Evolutionary conservation across 129 eudicot species (phyloP).

Genomic region (Flaveria trinervia): DNA sequence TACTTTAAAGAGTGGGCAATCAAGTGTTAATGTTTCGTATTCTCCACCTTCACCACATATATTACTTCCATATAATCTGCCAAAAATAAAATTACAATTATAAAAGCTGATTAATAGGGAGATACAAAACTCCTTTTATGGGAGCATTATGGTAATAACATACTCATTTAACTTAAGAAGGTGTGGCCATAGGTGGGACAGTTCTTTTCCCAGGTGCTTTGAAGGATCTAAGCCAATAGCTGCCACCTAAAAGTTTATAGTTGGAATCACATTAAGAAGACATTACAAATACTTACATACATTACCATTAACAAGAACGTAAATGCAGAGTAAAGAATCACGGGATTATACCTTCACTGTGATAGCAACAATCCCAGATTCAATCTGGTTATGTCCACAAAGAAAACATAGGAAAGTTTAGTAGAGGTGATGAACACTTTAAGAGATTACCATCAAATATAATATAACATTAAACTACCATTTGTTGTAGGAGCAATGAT

Average conservation of each 20-base stretch:
- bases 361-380: conserved; percentile 68
- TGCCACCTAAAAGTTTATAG: conserved; percentile 61
- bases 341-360: conserved; percentile 68
- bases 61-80: conserved; percentile 88
- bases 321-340: conserved; percentile 17
- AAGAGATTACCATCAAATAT: conserved; percentile 5
- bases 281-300: background rate
- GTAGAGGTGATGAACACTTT: conserved; percentile 14
- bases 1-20: conserved; percentile 92
- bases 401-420: conserved; percentile 33
- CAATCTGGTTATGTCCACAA: conserved; percentile 52
- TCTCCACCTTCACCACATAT: conserved; percentile 99
- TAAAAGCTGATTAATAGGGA: conserved; percentile 7
- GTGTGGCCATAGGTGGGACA: conserved; percentile 58
- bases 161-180: conserved; percentile 88
- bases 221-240: conserved; percentile 91
- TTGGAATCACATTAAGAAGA: background rate
- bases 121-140: conserved; percentile 4
- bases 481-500: conserved; percentile 79
- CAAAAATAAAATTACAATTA: conserved; percentile 17
- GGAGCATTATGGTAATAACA: conserved; percentile 12
- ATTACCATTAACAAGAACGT: conserved; percentile 10
- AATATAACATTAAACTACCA: conserved; percentile 50
- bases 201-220: conserved; percentile 91
- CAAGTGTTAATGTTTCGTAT: conserved; percentile 93